A percentile compares a stretch with the other conserved stretches of the same genome.
Evolutionary conservation across 495 filamentous ascomycete genomes (phyloP).

Genomic region (Aspergillus heteromorphus): DNA sequence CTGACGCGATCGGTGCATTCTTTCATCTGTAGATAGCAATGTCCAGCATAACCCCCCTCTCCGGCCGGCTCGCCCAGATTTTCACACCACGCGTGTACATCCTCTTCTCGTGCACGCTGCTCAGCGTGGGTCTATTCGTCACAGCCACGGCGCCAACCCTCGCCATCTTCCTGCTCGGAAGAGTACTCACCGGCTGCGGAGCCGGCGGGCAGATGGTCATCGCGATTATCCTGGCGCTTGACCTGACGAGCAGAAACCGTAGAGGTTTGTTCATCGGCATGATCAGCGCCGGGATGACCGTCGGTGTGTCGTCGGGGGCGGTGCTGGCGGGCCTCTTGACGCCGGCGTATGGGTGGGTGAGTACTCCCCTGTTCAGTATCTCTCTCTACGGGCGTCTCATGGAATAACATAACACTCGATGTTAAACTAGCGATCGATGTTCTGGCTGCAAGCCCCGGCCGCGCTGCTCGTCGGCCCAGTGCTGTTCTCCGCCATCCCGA

Average conservation of each 20-base stretch:
- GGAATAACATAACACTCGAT: background rate
- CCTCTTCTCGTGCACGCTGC: slow-evolving; percentile 47
- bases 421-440: slow-evolving; percentile 62
- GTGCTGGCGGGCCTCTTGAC: slow-evolving; percentile 62
- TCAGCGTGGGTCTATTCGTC: slow-evolving; percentile 57
- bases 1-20: too few relatives aligned
- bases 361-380: too few relatives aligned
- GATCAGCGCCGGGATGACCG: slow-evolving; percentile 60
- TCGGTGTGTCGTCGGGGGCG: slow-evolving; percentile 65
- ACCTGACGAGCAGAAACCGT: slow-evolving; percentile 56
- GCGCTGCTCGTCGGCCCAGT: slow-evolving; percentile 50
- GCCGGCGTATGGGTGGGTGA: slow-evolving; percentile 62
- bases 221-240: slow-evolving; percentile 62
- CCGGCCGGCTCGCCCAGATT: slow-evolving; percentile 60
- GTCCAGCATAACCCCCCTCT: slow-evolving; percentile 60
- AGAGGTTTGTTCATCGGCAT: slow-evolving; percentile 67
- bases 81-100: slow-evolving; percentile 61
- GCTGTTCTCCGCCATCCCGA: slow-evolving; percentile 56
- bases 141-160: slow-evolving; percentile 53
- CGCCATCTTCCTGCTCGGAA: slow-evolving; percentile 57
- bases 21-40: slow-evolving; percentile 57
- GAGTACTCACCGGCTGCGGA: slow-evolving; percentile 59
- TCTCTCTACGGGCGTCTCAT: too few relatives aligned
- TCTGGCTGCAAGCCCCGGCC: slow-evolving; percentile 60
- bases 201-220: slow-evolving; percentile 62